Base-by-base conservation (phyloP, 148 eudicot species). In the Chenopodium quinoa region DNA sequence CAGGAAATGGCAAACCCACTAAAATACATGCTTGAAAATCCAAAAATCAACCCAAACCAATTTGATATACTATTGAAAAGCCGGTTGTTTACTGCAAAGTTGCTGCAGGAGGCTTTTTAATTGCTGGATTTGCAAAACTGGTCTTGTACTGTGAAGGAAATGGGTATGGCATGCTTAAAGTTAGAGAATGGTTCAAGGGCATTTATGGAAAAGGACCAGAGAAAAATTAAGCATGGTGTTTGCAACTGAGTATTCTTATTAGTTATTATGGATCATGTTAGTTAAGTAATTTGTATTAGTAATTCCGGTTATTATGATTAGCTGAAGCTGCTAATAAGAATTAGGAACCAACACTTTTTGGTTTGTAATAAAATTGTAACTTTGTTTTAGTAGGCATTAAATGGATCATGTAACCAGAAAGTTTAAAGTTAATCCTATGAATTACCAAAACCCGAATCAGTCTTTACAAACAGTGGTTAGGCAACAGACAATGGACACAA, bases 81-180 rank as follows among this genome's bases (percentile, higher is more conserved):
- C 76, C 11, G 76, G 32, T 47, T 73, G n/a, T 75, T 75, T 27
- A 75, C 77, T 48, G 77, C 77, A 75, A 13, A 75, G 64, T 75
- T 29, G 64, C 63, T 75, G 77, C 64, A 52, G 77, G 77, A 25
- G 31, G 37, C 5, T 27, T 31, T 12, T 44, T 52, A 2, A 11
- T 75, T 25, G 77, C 64, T 12, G 63, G 63, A 50, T 27, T 54
- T 75, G 40, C 34, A 1, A 75, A 23, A 54, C 32, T 75, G 37
- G 54, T 13, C 22, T 48, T 40, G 25, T 27, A 47, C 37, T 13
- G 34, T 4, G 77, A 75, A 13, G 11, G 64, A 40, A 25, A 50
- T 48, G 17, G 17, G 34, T 25, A 17, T 73, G 76, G 62, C 76
- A 10, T 75, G 64, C 54, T 25, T 3, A 52, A 50, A 75, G 77